phyloP scores from a whole-genome alignment of 2,329 filamentous ascomycete genomes.

The Chalaropsis thielavioides region DNA sequence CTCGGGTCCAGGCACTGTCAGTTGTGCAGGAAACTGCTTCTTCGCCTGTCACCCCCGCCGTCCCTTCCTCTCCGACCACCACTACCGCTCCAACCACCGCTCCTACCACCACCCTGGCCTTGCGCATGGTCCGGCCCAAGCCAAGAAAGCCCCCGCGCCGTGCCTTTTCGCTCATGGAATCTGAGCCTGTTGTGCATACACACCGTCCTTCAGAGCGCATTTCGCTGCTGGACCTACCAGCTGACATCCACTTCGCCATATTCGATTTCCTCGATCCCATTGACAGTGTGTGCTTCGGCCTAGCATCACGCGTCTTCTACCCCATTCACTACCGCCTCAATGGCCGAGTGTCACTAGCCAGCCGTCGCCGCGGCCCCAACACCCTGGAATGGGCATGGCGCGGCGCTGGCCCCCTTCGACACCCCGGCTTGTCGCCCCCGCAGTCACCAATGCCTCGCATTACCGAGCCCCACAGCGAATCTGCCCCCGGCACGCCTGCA shows the following conservation, averaged over 20 bases:
- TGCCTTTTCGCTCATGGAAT: conserved; percentile 47
- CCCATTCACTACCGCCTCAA: conserved; percentile 42
- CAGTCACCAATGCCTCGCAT: conserved; percentile 10
- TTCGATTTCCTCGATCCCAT: conserved; percentile 51
- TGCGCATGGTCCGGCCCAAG: conserved; percentile 12
- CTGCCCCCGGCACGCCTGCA: not conserved
- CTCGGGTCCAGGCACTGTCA: not conserved
- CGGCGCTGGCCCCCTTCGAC: conserved; percentile 34
- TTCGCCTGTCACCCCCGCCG: not conserved
- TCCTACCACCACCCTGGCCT: conserved; percentile 22
- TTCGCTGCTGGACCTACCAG: conserved; percentile 38
- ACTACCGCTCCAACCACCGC: conserved; percentile 22
- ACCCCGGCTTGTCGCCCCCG: conserved; percentile 17
- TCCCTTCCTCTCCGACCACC: not conserved
- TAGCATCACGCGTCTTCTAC: conserved; percentile 45
- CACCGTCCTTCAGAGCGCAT: conserved; percentile 34
- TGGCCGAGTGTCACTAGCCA: conserved; percentile 40
- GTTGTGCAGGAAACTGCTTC: not conserved
- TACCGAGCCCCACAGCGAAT: not conserved
- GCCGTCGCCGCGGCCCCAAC: conserved; percentile 45
- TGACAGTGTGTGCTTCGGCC: conserved; percentile 47
- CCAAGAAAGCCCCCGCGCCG: conserved; percentile 31
- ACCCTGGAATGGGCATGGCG: conserved; percentile 51
- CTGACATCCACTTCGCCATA: conserved; percentile 45
- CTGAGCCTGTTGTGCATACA: conserved; percentile 37